These are phyloP conservation scores for Penicillium longicatenatum DNA, from an alignment of 495 filamentous ascomycete species.

Conservation along the genomic window DNA sequence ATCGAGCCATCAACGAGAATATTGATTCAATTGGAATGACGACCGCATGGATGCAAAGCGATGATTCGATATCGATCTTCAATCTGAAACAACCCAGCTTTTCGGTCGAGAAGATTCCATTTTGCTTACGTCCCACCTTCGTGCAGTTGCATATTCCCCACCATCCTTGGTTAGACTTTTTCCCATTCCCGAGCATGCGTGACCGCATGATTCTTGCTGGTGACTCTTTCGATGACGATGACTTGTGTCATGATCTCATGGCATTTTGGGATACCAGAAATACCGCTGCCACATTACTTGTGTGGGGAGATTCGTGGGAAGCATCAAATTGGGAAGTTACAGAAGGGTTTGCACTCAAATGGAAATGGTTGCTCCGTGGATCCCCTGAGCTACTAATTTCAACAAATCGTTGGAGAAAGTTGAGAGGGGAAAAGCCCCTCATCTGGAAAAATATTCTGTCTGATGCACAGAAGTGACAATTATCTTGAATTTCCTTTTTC, in stretches of 20 bases:
- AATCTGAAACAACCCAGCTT: constrained; percentile 18
- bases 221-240: constrained; percentile 25
- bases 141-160: constrained; percentile 28
- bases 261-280: constrained; percentile 26
- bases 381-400: neutral
- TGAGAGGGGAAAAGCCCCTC: constrained; percentile 3
- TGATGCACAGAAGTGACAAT: too few relatives aligned
- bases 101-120: constrained; percentile 22
- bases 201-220: constrained; percentile 29
- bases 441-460: neutral
- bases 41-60: constrained; percentile 15
- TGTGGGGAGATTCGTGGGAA: constrained; percentile 50
- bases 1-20: constrained; percentile 23
- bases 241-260: constrained; percentile 30
- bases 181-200: constrained; percentile 31
- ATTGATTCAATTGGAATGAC: constrained; percentile 21
- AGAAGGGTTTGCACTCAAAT: constrained; percentile 41
- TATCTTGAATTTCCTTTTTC: too few relatives aligned
- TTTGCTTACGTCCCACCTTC: constrained; percentile 25
- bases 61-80: constrained; percentile 30
- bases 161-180: constrained; percentile 37
- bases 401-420: neutral
- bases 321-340: constrained; percentile 47
- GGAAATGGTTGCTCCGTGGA: constrained; percentile 38
- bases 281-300: constrained; percentile 29